phyloP scores from a whole-genome alignment of 2,329 filamentous ascomycete genomes.

The Cladophialophora immunda region DNA sequence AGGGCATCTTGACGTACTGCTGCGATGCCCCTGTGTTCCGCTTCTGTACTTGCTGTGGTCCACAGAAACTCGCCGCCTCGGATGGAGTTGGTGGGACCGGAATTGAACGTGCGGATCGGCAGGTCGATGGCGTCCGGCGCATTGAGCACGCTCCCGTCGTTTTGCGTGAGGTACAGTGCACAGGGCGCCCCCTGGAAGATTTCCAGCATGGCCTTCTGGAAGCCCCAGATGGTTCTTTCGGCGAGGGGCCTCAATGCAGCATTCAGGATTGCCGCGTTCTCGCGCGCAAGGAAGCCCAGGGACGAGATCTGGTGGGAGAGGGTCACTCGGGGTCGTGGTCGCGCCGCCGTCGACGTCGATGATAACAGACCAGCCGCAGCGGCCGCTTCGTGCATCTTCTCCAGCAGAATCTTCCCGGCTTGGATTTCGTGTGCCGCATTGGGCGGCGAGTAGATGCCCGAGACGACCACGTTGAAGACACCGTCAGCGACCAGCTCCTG shows the following conservation, averaged over 20 bases:
- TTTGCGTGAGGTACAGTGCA: conserved; percentile 61
- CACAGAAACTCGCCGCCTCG: conserved; percentile 56
- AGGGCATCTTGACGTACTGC: not conserved
- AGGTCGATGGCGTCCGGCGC: conserved; percentile 56
- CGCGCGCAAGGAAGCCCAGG: conserved; percentile 63
- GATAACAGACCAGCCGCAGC: conserved; percentile 44
- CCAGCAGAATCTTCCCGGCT: conserved; percentile 42
- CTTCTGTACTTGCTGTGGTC: conserved; percentile 20
- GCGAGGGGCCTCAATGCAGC: conserved; percentile 52
- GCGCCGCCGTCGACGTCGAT: too few species aligned
- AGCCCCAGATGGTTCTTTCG: conserved; percentile 27
- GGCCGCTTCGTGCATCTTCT: conserved; percentile 51
- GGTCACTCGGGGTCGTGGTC: conserved; percentile 46
- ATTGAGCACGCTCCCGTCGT: conserved; percentile 60
- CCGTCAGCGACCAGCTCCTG: conserved; percentile 47
- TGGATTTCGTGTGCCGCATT: conserved; percentile 49
- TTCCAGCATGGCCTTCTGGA: conserved; percentile 31
- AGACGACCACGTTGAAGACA: conserved; percentile 52
- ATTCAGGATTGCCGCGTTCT: conserved; percentile 72
- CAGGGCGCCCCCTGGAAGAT: conserved; percentile 44
- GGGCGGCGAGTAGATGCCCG: conserved; percentile 58
- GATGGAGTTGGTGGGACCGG: conserved; percentile 63
- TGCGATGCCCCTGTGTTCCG: not conserved
- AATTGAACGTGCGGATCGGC: conserved; percentile 62
- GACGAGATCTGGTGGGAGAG: conserved; percentile 54